Base-by-base conservation (phyloP, 2,329 filamentous ascomycete species). In the Aureobasidium subglaciale region DNA sequence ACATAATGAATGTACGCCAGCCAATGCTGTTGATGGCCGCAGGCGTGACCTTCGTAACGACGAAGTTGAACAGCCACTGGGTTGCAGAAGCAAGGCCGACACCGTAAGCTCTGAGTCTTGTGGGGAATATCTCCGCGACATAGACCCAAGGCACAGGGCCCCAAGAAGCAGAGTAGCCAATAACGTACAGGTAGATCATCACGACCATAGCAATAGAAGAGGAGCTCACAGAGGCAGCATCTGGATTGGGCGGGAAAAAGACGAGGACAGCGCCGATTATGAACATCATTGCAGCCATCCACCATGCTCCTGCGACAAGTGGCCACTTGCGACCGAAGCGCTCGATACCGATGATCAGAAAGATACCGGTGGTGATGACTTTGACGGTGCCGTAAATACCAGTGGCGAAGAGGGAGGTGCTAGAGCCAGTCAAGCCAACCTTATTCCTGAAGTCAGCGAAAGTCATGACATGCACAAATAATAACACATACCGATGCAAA, bases 141-240 rank as follows among this genome's bases (percentile, higher is more conserved):
- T 58, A 58, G 1, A 78, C 69, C 77, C 78, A 81, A 15, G 76
- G 73, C 1, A 80, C 69, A 0, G 76, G 77, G 1, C 77, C 77
- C 77, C 76, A 80, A 1, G 71, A 75, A 29, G 77, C 73, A 29
- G 75, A 75, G 62, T 78, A 81, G 4, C 71, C 73, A 65, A 80
- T 74, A 24, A 81, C 77, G 58, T 77, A 77, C 4, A 81, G 68
- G 61, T 81, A 81, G 46, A 82, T 81, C 18, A 82, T 67, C 0
- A 74, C 72, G 2, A 82, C 70, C 0, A 76, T 81, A 3, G 72
- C 73, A 27, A 79, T 76, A 0, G 73, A 75, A 0, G 73, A 56
- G 5, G 58, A 57, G 2, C 64, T 65, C 32, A 68, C 62, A 35
- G 64, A 57, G 9, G 59, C 61, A 10, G 56, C 42, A 20, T 55